These are phyloP conservation scores for Globisporangium mamillatum DNA, from an alignment of 352 stramenopile species.

Conservation along the genomic window DNA sequence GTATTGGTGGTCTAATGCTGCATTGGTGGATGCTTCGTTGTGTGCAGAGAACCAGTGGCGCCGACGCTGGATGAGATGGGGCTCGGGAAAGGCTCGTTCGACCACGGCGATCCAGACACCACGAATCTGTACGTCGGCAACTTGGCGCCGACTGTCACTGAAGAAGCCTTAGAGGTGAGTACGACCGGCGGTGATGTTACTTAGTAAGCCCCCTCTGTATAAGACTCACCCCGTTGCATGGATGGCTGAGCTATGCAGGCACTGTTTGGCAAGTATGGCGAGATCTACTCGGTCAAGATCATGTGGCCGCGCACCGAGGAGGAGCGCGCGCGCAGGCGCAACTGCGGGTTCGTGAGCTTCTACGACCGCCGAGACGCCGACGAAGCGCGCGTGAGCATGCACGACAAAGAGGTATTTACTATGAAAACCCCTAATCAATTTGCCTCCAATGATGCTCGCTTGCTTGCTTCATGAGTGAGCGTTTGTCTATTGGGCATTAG, in stretches of 20 bases:
- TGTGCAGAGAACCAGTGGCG: constrained; percentile 15
- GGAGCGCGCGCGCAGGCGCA: constrained; percentile 86
- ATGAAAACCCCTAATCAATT: neutral
- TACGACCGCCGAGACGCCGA: constrained; percentile 80
- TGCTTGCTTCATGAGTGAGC: no score
- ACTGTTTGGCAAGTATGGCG: constrained; percentile 88
- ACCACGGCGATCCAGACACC: constrained; percentile 81
- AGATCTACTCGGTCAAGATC: constrained; percentile 96
- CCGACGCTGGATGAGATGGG: constrained; percentile 17
- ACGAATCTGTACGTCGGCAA: constrained; percentile 96
- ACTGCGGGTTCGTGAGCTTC: constrained; percentile 96
- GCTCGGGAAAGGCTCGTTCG: constrained; percentile 67
- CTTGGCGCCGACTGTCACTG: constrained; percentile 89
- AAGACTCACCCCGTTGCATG: neutral
- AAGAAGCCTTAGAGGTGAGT: constrained; percentile 81
- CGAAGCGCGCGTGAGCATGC: constrained; percentile 60
- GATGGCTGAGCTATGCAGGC: constrained; percentile 22
- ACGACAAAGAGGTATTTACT: constrained; percentile 65
- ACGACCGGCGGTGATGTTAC: neutral
- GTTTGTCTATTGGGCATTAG: no score
- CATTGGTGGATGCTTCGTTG: neutral
- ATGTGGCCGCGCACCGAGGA: constrained; percentile 97
- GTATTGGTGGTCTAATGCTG: no score
- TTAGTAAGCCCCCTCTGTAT: neutral
- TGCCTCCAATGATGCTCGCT: neutral